Evolutionary conservation across 179 eudicot genomes (phyloP), one percentile per base, ranked within the genome.

Genomic region (Silene coronaria): DNA sequence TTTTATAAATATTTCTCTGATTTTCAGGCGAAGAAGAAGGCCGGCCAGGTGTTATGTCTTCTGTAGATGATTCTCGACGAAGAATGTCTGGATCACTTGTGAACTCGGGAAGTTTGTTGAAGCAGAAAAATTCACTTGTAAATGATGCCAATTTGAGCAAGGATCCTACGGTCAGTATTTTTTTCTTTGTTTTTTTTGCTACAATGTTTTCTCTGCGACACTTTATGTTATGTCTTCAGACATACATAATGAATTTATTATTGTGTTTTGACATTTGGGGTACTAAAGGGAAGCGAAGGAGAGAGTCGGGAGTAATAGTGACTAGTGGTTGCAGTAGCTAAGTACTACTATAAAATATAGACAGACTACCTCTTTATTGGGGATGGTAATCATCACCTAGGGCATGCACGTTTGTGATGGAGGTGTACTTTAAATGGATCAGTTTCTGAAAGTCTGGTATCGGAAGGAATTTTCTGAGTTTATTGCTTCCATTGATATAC

Each of bases 111-210:
- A 89, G 71, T 79, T 80, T 84, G 22, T 68, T 84, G 30, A 92
- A 77, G 89, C 91, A 91, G 86, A 95, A 88, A 84, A 86, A 86
- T 76, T 93, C 96, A n/a, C 84, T 83, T 80, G 83, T 90, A 76
- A 86, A 79, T 83, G 96, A 93, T 82, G 81, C 91, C 81, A 63
- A 83, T 32, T 60, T 67, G 66, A 88, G 91, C 88, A 91, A 83
- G 80, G 97, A 93, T 82, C 82, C 89, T 76, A 76, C 73, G 86
- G 97, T 91, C 73, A 80, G 88, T 78, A 59, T 24, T 38, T 34
- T 24, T 38, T n/a, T 32, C 13, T 26, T 14, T 63, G 0, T 17
- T 69, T 69, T 53, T 4, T 61, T 38, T 51, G 28, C 42, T 13
- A 55, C 48, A 10, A 30, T 55, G 17, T 42, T 26, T 48, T 9